These are phyloP conservation scores for Cladophialophora chaetospira DNA, from an alignment of 2,329 filamentous ascomycete species.

Conservation along the genomic window DNA sequence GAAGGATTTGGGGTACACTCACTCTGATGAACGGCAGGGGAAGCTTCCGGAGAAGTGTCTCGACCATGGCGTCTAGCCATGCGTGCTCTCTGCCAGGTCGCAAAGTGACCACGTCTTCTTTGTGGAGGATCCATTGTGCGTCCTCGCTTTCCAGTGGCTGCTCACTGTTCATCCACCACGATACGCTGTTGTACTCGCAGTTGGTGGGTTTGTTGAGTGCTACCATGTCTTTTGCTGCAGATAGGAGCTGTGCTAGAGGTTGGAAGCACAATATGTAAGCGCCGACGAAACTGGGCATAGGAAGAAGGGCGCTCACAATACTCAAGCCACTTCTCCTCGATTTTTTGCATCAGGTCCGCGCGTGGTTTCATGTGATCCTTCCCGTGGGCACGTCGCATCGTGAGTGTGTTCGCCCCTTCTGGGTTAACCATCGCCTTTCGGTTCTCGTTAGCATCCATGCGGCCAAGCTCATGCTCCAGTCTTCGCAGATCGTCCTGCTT, in stretches of 20 bases:
- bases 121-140: constrained; percentile 38
- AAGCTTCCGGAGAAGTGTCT: constrained; percentile 31
- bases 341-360: not conserved
- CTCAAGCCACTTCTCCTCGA: not conserved
- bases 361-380: not conserved
- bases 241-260: constrained; percentile 26
- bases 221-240: constrained; percentile 33
- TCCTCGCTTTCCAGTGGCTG: constrained; percentile 33
- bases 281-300: too few relatives aligned
- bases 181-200: constrained; percentile 40
- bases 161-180: constrained; percentile 34
- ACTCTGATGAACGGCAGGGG: too few relatives aligned
- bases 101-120: constrained; percentile 46
- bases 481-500: constrained; percentile 35
- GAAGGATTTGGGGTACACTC: not conserved
- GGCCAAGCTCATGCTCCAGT: constrained; percentile 34
- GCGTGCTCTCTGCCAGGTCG: constrained; percentile 43
- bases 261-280: not conserved
- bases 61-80: constrained; percentile 43
- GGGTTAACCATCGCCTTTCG: not conserved
- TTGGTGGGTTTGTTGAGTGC: constrained; percentile 36
- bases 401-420: not conserved
- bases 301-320: not conserved
- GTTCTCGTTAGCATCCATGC: not conserved
- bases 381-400: not conserved